Conservation (phyloP, 768 basidiomycete genomes). For the Coprinopsis marcescibilis region DNA sequence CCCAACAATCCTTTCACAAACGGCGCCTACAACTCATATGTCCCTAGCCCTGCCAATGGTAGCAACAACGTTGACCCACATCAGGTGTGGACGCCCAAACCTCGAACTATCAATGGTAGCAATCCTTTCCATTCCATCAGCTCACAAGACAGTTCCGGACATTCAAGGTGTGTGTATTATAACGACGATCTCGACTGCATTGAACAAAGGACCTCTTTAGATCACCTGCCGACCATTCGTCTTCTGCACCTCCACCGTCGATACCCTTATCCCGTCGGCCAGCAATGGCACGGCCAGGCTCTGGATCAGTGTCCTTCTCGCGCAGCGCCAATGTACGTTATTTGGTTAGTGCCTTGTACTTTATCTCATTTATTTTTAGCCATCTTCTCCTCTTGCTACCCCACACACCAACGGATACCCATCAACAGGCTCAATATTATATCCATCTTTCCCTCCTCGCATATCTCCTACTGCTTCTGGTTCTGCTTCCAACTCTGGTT, state of each 20-base stretch:
- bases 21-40: slow-evolving; percentile 2
- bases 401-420: slow-evolving; percentile 31
- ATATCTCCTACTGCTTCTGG: slow-evolving; percentile 24
- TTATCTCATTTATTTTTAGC: slow-evolving; percentile 19
- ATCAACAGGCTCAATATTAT: slow-evolving; percentile 41
- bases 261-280: slow-evolving; percentile 33
- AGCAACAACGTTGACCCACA: slow-evolving; percentile 20
- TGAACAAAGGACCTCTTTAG: slow-evolving; percentile 17
- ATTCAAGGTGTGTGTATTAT: slow-evolving; percentile 33
- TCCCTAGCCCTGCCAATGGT: neutral
- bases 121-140: slow-evolving; percentile 26
- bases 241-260: slow-evolving; percentile 20
- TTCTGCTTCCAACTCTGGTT: slow-evolving; percentile 12
- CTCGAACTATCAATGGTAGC: slow-evolving; percentile 13
- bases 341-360: neutral
- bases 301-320: slow-evolving; percentile 39
- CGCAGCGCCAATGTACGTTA: slow-evolving; percentile 24
- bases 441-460: slow-evolving; percentile 28
- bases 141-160: slow-evolving; percentile 35
- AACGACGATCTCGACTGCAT: neutral
- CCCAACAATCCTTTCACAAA: slow-evolving; percentile 22
- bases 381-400: slow-evolving; percentile 30
- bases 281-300: slow-evolving; percentile 34
- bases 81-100: slow-evolving; percentile 27
- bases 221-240: slow-evolving; percentile 34